A percentile compares a stretch with the other conserved stretches of the same genome.
Conservation (phyloP, 1,284 basidiomycete genomes). For the Amylostereum chailletii region DNA sequence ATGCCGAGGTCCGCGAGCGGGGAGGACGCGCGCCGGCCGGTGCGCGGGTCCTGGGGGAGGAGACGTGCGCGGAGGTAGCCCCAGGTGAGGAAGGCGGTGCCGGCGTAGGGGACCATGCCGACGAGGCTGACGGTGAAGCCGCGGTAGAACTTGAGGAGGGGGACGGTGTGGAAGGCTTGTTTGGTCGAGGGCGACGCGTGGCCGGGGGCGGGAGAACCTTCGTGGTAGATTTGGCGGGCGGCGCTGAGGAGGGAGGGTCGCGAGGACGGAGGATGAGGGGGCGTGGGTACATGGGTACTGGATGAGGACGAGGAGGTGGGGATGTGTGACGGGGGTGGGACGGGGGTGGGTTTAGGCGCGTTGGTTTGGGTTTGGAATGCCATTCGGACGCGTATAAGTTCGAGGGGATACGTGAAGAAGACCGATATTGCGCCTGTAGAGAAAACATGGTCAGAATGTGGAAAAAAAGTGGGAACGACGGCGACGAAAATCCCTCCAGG, state of each 20-base stretch:
- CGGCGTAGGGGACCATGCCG: constrained; percentile 96
- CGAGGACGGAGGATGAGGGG: constrained; percentile 8
- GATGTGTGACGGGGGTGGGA: constrained; percentile 2
- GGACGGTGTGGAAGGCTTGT: constrained; percentile 45
- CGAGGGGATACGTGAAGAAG: constrained; percentile 89
- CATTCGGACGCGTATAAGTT: constrained; percentile 91
- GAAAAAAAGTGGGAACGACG: background rate
- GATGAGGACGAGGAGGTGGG: constrained; percentile 3
- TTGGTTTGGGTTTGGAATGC: constrained; percentile 71
- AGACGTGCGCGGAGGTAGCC: constrained; percentile 71
- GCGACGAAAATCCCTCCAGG: too few species aligned
- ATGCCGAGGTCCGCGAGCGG: constrained; percentile 60
- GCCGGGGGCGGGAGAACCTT: constrained; percentile 33
- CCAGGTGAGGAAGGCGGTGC: constrained; percentile 92
- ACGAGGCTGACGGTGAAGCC: constrained; percentile 89
- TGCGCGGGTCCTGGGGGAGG: constrained; percentile 24
- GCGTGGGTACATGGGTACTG: constrained; percentile 4
- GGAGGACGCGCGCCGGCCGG: constrained; percentile 27
- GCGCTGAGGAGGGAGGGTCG: constrained; percentile 57
- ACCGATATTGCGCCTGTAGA: constrained; percentile 80
- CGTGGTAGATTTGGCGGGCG: constrained; percentile 63
- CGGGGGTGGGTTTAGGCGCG: constrained; percentile 18
- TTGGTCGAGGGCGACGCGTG: constrained; percentile 12
- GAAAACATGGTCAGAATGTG: background rate
- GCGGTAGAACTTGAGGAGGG: constrained; percentile 87